Percentiles rank a stretch among this genome's conserved stretches.
Conservation (phyloP, 768 basidiomycete genomes). For the Exidia glandulosa region DNA sequence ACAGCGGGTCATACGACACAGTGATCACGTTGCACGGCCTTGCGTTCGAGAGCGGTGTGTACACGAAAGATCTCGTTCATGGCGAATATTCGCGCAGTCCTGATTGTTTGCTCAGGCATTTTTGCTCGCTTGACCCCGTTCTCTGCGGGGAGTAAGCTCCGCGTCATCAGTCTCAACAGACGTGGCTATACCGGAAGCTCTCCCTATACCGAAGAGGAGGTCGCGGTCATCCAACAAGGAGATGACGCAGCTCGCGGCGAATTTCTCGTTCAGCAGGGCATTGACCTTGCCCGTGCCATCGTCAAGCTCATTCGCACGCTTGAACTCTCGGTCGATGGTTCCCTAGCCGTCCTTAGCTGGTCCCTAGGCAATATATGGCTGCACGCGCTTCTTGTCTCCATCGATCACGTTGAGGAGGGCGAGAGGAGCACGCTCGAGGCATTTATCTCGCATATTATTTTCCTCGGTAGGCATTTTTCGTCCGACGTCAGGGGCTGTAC, state of each 20-base stretch:
- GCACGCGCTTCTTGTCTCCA: not conserved
- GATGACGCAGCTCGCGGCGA: not conserved
- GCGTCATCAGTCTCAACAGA: constrained; percentile 26
- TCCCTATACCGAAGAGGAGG: constrained; percentile 20
- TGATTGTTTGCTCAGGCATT: constrained; percentile 6
- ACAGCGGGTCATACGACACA: not conserved
- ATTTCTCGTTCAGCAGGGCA: not conserved
- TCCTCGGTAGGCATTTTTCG: not conserved
- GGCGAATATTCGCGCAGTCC: not conserved
- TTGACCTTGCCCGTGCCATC: not conserved
- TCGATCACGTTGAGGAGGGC: not conserved
- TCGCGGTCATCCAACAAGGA: not conserved
- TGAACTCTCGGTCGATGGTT: not conserved
- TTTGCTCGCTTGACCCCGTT: constrained; percentile 21
- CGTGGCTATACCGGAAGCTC: constrained; percentile 28
- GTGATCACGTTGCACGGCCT: not conserved
- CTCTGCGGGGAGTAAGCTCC: constrained; percentile 17
- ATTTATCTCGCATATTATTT: not conserved
- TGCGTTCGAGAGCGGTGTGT: not conserved
- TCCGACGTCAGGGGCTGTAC: not conserved
- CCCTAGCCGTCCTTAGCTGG: not conserved
- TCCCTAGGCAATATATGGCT: not conserved
- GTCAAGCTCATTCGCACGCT: not conserved
- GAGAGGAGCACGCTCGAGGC: not conserved
- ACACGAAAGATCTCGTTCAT: not conserved